Evolutionary conservation across 2,329 filamentous ascomycete species (phyloP), one percentile per base, ranked within the genome.

Genomic region (Bimuria novae-zelandiae): DNA sequence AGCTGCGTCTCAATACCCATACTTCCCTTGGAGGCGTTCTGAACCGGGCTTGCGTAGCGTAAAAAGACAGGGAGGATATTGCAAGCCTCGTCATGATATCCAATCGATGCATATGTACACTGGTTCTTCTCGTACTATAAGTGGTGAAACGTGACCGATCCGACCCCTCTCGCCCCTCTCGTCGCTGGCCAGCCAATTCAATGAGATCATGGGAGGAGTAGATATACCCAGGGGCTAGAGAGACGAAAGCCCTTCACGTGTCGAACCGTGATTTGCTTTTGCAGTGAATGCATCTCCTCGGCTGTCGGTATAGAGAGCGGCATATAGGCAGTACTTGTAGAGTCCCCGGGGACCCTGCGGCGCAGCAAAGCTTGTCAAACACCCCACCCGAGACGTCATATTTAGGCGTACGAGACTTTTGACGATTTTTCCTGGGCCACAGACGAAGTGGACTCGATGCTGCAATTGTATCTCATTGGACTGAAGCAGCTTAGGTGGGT

Each of bases 41-140:
- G 59, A 52, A 45, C 59, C 7, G 65, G 61, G 49, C 51, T 58
- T 65, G 59, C 56, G 60, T 56, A 64, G 49, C 16, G 5, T 39
- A 59, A 70, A 71, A 67, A 62, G 53, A 64, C 54, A 59, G 57
- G 43, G 52, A 52, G 52, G 51, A 49, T 50, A 56, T 65, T 64
- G 64, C 58, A 59, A 61, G 58, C 46, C 48, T 57, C 52, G 42
- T 57, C 60, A 49, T 48, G 52, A 66, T 61, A 65, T 64, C 55
- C 51, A 67, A 65, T 59, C 63, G 57, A 69, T 57, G 49, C 52
- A 59, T 54, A 56, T 57, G 41, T 55, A 59, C 43, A 52, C 23
- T 21, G 44, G 12, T 17, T 37, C n/a, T n/a, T n/a, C n/a, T n/a
- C n/a, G n/a, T n/a, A n/a, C n/a, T n/a, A n/a, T n/a, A n/a, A n/a